Evolutionary conservation across 352 stramenopile species (phyloP), one percentile per base, ranked within the genome.

Genomic region (Albugo laibachii): DNA sequence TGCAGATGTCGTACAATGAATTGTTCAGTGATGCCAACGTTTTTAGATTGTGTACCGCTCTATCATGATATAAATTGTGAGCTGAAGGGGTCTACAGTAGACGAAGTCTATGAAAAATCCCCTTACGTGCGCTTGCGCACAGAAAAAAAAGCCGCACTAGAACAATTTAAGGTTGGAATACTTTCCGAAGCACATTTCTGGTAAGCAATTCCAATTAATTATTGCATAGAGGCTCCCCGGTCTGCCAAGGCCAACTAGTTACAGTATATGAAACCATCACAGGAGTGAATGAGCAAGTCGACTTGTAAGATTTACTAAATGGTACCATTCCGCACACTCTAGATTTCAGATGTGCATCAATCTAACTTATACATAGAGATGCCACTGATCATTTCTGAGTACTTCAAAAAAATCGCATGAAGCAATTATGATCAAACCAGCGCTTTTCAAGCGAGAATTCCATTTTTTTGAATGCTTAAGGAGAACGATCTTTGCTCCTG

Each of bases 351-450:
- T 20, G 4, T 2, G 31, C 44, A 10, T 13, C 19, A 49, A 42
- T 11, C 20, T 43, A 8, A 13, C 5, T 6, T 24, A 24, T 5
- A 35, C 13, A 4, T 10, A 43, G 13, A 35, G 13, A 55, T 87
- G 78, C 86, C 58, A 75, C 78, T 10, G 61, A 76, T 50, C 72
- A 91, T 49, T 65, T 80, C 65, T 73, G 74, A 85, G 55, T 62
- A 58, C 42, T 91, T 87, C 69, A 69, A 70, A 53, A 72, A n/a
- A n/a, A n/a, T n/a, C 87, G 11, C 78, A 91, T 59, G 75, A 87
- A 41, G 73, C 75, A 41, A 91, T 91, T 75, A 74, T 87, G 62
- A 74, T 91, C 53, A 91, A 91, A 69, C 65, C 87, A 40, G 65
- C 70, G 50, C 87, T 91, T 59, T 91, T 91, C 63, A 87, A 80